Conservation (phyloP, 106 monocot species). For the Vanilla planifolia region DNA sequence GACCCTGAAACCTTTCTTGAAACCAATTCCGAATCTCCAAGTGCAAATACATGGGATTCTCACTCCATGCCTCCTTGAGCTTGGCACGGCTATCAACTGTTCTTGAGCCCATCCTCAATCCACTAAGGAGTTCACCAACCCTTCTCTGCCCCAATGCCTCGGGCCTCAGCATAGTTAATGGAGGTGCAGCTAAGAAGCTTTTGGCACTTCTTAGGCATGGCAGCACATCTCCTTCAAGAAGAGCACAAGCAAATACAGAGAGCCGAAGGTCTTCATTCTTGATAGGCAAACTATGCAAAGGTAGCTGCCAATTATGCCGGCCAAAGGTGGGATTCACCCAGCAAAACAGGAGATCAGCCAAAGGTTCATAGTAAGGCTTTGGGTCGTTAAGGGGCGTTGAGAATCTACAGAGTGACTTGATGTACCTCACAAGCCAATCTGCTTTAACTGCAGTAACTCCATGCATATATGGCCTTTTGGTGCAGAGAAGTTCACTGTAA, state of each 20-base stretch:
- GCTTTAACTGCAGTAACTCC: slow-evolving; percentile 74
- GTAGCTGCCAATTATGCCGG: slow-evolving; percentile 82
- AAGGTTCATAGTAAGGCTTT: slow-evolving; percentile 76
- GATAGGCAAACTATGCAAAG: slow-evolving; percentile 55
- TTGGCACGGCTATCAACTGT: slow-evolving; percentile 51
- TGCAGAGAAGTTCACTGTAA: slow-evolving; percentile 65
- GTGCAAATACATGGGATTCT: slow-evolving; percentile 39
- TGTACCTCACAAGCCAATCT: slow-evolving; percentile 82
- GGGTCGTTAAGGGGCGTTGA: slow-evolving; percentile 73
- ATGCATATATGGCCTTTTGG: slow-evolving; percentile 85
- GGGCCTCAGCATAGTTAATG: slow-evolving; percentile 50
- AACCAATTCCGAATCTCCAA: slow-evolving; percentile 69
- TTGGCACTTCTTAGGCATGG: slow-evolving; percentile 63
- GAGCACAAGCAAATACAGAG: slow-evolving; percentile 68
- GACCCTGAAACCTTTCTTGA: slow-evolving; percentile 42
- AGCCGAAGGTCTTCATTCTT: slow-evolving; percentile 37
- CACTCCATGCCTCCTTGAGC: slow-evolving; percentile 58
- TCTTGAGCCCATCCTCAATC: slow-evolving; percentile 37
- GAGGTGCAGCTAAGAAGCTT: slow-evolving; percentile 43
- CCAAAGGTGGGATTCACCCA: slow-evolving; percentile 90
- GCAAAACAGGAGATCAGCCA: slow-evolving; percentile 48
- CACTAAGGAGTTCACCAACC: slow-evolving; percentile 59
- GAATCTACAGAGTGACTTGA: slow-evolving; percentile 64
- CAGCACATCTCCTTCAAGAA: slow-evolving; percentile 76
- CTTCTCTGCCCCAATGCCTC: slow-evolving; percentile 66